Evolutionary conservation across 2,329 filamentous ascomycete genomes (phyloP).

Genomic region (Phialemoniopsis sp.): DNA sequence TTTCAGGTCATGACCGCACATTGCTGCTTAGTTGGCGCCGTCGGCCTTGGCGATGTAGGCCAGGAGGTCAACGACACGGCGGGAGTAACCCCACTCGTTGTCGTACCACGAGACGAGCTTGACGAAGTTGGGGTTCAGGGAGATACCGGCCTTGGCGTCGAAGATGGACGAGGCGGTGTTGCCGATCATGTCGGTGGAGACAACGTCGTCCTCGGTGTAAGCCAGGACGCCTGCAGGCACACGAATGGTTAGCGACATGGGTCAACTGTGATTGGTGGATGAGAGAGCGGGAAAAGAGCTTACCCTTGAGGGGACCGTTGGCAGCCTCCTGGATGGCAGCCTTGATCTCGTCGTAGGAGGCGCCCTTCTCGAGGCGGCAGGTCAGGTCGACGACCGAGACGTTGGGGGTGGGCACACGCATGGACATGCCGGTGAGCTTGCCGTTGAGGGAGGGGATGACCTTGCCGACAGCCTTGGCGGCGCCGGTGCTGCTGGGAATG

Average conservation of each 20-base stretch:
- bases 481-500: conserved; percentile 98
- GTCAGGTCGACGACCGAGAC: conserved; percentile 99
- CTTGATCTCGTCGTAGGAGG: conserved; percentile 91
- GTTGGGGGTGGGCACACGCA: conserved; percentile 98
- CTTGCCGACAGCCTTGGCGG: conserved; percentile 99
- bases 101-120: conserved; percentile 99
- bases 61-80: conserved; percentile 82
- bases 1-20: background rate
- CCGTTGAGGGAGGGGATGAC: conserved; percentile 97
- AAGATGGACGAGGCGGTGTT: conserved; percentile 96
- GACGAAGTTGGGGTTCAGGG: conserved; percentile 97
- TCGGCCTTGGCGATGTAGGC: conserved; percentile 79
- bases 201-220: conserved; percentile 96
- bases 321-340: conserved; percentile 81
- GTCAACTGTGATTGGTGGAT: too few species aligned
- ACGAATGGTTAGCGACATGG: conserved; percentile 2
- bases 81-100: conserved; percentile 99
- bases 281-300: too few species aligned
- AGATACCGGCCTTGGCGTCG: conserved; percentile 98
- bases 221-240: conserved; percentile 66
- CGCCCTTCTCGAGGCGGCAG: conserved; percentile 86
- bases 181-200: conserved; percentile 91
- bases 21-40: conserved; percentile 45
- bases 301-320: conserved; percentile 81
- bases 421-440: conserved; percentile 99